These are phyloP conservation scores for Amesomyces nigricolor DNA, from an alignment of 2,329 filamentous ascomycete species.

Conservation along the genomic window DNA sequence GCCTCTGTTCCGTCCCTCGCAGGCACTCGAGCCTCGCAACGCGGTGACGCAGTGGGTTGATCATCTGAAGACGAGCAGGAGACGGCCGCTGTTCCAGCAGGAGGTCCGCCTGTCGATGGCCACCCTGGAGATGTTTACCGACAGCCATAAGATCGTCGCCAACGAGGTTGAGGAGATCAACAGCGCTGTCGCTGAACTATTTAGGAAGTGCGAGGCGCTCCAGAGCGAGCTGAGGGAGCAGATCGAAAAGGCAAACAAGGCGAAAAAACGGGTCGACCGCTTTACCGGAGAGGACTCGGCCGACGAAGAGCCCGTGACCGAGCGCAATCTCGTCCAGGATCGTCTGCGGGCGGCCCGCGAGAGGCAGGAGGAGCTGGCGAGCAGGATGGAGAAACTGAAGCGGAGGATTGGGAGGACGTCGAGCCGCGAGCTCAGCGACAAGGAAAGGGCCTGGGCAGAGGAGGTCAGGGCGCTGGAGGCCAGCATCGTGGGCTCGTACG, in stretches of 20 bases:
- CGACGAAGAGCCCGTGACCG: conserved; percentile 43
- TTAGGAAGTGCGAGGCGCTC: conserved; percentile 63
- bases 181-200: conserved; percentile 65
- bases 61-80: conserved; percentile 41
- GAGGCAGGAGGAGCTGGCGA: conserved; percentile 51
- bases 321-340: conserved; percentile 52
- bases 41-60: conserved; percentile 42
- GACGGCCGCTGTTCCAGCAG: conserved; percentile 50
- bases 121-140: conserved; percentile 65
- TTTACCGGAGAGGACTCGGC: conserved; percentile 55
- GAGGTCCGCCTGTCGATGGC: conserved; percentile 65
- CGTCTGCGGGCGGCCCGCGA: conserved; percentile 50
- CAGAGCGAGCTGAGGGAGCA: conserved; percentile 64
- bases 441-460: conserved; percentile 49
- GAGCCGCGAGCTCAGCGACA: conserved; percentile 53
- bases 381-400: conserved; percentile 55
- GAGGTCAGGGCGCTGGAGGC: conserved; percentile 37
- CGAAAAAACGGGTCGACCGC: conserved; percentile 60
- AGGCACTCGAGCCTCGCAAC: conserved; percentile 53
- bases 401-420: conserved; percentile 44
- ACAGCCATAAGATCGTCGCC: conserved; percentile 65
- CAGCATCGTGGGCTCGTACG: conserved; percentile 38
- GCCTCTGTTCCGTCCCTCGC: conserved; percentile 59
- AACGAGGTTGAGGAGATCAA: conserved; percentile 65
- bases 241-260: conserved; percentile 58